phyloP scores from a whole-genome alignment of 2,329 filamentous ascomycete genomes.

The Paecilomyces dactylethromorphus region DNA sequence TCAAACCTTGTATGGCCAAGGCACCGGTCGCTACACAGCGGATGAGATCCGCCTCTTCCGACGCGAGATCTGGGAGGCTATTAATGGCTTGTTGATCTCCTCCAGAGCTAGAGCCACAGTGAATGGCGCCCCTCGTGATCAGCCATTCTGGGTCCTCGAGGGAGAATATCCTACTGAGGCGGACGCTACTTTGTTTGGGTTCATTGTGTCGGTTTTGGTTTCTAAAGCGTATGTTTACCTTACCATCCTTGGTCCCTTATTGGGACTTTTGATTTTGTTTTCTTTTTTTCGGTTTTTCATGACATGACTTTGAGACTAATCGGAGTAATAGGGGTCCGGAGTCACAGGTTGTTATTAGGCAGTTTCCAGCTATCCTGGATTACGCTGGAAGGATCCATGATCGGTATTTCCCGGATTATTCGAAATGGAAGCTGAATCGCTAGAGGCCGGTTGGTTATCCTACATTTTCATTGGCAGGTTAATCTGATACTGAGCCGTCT shows the following conservation, averaged over 20 bases:
- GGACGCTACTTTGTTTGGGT: slow-evolving; percentile 53
- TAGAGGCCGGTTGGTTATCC: neutral
- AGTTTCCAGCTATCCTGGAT: slow-evolving; percentile 45
- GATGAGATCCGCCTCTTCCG: slow-evolving; percentile 45
- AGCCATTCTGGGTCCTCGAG: slow-evolving; percentile 54
- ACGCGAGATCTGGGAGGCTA: slow-evolving; percentile 48
- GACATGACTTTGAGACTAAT: neutral
- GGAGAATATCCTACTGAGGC: slow-evolving; percentile 49
- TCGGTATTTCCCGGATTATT: slow-evolving; percentile 54
- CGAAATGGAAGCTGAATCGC: slow-evolving; percentile 24
- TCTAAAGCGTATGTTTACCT: slow-evolving; percentile 45
- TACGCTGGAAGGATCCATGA: slow-evolving; percentile 53
- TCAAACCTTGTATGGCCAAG: slow-evolving; percentile 50
- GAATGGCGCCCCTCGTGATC: slow-evolving; percentile 6
- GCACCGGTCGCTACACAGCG: slow-evolving; percentile 44
- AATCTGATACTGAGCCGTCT: no score
- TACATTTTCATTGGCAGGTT: neutral
- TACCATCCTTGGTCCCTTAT: neutral
- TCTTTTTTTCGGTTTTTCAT: neutral
- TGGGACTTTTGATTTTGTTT: neutral
- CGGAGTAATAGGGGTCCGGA: slow-evolving; percentile 38
- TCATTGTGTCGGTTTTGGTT: slow-evolving; percentile 47
- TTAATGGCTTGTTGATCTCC: slow-evolving; percentile 40
- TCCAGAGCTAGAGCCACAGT: slow-evolving; percentile 24
- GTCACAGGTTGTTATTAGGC: slow-evolving; percentile 39